Conservation (phyloP, 2,329 filamentous ascomycete species). For the Colletotrichum costaricense region DNA sequence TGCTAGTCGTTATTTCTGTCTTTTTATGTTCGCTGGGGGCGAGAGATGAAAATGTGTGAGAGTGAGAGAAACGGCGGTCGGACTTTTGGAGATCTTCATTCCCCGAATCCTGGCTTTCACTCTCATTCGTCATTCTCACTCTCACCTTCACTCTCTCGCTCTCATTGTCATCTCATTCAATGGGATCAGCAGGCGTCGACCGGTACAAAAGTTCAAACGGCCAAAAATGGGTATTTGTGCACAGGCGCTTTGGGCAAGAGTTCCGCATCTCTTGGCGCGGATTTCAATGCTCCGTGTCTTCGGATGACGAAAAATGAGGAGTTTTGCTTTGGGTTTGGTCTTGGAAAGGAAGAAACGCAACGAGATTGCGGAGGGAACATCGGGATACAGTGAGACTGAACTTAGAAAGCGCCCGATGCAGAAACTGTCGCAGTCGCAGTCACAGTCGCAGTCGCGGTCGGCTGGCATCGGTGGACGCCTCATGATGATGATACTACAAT, state of each 20-base stretch:
- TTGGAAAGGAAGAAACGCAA: not conserved
- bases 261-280: slow-evolving; percentile 22
- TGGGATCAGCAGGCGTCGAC: not conserved
- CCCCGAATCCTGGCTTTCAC: not conserved
- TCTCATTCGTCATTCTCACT: not conserved
- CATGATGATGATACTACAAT: slow-evolving; percentile 13
- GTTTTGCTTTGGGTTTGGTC: not conserved
- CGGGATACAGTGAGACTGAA: slow-evolving; percentile 1
- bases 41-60: not conserved
- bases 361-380: not conserved
- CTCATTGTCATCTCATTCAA: not conserved
- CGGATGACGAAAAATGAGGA: slow-evolving; percentile 5
- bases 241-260: slow-evolving; percentile 31
- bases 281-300: slow-evolving; percentile 8
- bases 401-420: not conserved
- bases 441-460: not conserved
- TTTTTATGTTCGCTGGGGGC: not conserved
- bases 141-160: not conserved
- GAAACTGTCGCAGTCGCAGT: not conserved
- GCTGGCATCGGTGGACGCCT: not conserved
- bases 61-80: not conserved
- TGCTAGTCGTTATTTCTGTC: not conserved
- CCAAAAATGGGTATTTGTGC: slow-evolving; percentile 9
- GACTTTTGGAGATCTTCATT: not conserved
- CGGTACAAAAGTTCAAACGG: slow-evolving; percentile 22